phyloP scores from a whole-genome alignment of 345 rosid species.

The Isatis tinctoria region DNA sequence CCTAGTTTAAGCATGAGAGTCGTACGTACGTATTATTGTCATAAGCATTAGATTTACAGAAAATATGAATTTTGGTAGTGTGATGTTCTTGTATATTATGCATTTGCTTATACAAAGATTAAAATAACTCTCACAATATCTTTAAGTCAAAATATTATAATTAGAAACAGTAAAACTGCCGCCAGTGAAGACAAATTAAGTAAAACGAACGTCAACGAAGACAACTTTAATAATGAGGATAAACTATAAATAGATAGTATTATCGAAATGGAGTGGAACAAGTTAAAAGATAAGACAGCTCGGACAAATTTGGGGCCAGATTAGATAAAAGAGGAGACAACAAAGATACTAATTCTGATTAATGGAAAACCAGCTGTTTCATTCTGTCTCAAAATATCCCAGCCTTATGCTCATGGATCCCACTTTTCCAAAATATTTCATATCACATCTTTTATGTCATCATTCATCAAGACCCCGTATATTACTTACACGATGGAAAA shows the following conservation, averaged over 20 bases:
- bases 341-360: background rate
- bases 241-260: background rate
- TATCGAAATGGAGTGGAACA: conserved; percentile 1
- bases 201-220: background rate
- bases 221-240: background rate
- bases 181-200: background rate
- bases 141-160: background rate
- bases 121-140: background rate
- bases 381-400: background rate
- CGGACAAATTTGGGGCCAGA: background rate
- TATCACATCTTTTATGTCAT: background rate
- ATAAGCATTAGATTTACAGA: no score
- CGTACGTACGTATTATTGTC: background rate
- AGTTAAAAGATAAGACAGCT: conserved; percentile 22
- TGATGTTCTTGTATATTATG: background rate
- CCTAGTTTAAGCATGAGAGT: background rate
- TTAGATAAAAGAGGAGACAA: conserved; percentile 7
- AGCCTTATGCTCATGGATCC: conserved; percentile 20
- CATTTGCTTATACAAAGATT: background rate
- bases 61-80: background rate
- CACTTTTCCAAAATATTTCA: conserved; percentile 4
- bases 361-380: conserved; percentile 30
- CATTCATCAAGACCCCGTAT: background rate
- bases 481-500: no score
- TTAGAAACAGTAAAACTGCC: background rate